phyloP scores from a whole-genome alignment of 1,284 basidiomycete genomes.

The Pterulicium gracile region DNA sequence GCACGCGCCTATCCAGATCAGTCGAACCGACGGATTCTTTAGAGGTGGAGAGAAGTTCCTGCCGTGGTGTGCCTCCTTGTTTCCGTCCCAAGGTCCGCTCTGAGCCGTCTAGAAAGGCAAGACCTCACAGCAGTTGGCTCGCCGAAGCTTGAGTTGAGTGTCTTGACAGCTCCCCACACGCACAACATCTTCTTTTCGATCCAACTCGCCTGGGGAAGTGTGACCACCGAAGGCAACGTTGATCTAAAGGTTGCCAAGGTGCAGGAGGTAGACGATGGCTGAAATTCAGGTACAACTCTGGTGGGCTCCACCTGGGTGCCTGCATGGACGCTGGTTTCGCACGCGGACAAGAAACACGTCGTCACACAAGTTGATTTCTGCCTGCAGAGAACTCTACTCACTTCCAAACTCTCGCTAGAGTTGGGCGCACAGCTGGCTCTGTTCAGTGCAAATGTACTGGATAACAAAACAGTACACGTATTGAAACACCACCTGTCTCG shows the following conservation, averaged over 20 bases:
- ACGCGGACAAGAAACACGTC: constrained; percentile 13
- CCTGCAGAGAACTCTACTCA: constrained; percentile 12
- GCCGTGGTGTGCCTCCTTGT: constrained; percentile 9
- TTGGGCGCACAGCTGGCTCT: constrained; percentile 19
- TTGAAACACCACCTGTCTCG: constrained; percentile 16
- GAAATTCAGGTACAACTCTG: constrained; percentile 22
- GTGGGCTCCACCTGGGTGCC: constrained; percentile 27
- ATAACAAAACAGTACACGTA: constrained; percentile 22
- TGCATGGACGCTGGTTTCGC: constrained; percentile 20
- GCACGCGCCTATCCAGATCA: background rate
- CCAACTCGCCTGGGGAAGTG: constrained; percentile 24
- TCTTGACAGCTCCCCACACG: constrained; percentile 10
- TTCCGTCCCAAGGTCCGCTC: constrained; percentile 15
- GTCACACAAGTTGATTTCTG: constrained; percentile 18
- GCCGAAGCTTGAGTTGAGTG: constrained; percentile 27
- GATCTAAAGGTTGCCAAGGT: constrained; percentile 16
- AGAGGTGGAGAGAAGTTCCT: background rate
- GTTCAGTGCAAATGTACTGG: constrained; percentile 19
- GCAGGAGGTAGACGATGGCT: constrained; percentile 22
- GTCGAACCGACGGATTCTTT: constrained; percentile 4
- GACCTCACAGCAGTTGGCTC: too few relatives aligned
- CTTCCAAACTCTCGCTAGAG: constrained; percentile 8
- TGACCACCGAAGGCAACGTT: constrained; percentile 13
- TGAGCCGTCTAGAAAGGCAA: too few relatives aligned
- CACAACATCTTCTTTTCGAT: constrained; percentile 26